These are phyloP conservation scores for Nidularia pulvinata DNA, from an alignment of 768 basidiomycete species.

Conservation along the genomic window DNA sequence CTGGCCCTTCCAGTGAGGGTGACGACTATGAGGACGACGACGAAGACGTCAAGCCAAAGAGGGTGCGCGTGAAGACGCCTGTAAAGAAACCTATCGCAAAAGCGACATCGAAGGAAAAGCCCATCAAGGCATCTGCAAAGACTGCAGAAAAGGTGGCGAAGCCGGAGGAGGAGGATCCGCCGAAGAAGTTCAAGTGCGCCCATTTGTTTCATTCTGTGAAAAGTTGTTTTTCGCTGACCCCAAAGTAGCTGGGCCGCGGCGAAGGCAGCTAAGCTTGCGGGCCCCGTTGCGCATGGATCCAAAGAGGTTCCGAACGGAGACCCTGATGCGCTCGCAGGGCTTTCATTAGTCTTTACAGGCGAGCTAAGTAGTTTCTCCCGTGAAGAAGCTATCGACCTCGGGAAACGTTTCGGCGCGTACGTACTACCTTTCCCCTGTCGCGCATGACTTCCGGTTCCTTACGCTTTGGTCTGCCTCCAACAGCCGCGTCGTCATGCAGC, in stretches of 20 bases:
- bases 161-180: background rate
- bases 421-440: slow-evolving; percentile 20
- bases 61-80: background rate
- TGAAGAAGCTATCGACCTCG: slow-evolving; percentile 85
- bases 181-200: background rate
- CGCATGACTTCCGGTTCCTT: background rate
- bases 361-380: slow-evolving; percentile 86
- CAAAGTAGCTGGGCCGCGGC: slow-evolving; percentile 39
- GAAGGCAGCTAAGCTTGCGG: slow-evolving; percentile 60
- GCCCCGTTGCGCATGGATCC: slow-evolving; percentile 63
- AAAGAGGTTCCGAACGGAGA: slow-evolving; percentile 75
- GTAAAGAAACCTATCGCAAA: slow-evolving; percentile 1
- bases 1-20: background rate
- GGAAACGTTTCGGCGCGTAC: slow-evolving; percentile 92
- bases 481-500: slow-evolving; percentile 86
- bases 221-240: background rate
- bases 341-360: slow-evolving; percentile 95
- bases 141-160: background rate
- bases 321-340: slow-evolving; percentile 76
- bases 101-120: slow-evolving; percentile 2
- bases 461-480: no score
- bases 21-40: slow-evolving; percentile 2
- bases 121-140: background rate
- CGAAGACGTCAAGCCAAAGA: background rate
- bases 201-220: background rate